Base-by-base conservation (phyloP, 208 protist genomes). In the Leishmania guyanensis region DNA sequence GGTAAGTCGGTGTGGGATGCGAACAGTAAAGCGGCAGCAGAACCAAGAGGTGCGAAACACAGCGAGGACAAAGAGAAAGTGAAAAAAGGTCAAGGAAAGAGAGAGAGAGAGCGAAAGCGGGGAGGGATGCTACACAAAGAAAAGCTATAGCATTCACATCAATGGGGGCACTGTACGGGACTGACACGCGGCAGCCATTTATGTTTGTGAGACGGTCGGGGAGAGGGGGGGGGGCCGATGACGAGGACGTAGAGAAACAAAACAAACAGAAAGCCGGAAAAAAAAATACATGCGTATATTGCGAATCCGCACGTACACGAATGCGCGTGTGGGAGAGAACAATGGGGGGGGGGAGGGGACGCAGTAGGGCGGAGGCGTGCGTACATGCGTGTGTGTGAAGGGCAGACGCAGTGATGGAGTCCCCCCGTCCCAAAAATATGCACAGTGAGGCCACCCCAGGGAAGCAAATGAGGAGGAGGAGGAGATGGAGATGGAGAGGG, bases 11-110 rank as follows among this genome's bases (percentile, higher is more conserved):
- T n/a, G 8, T 36, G 22, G n/a, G 60, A 39, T 66, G n/a, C 6
- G 29, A 66, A 39, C n/a, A 66, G 2, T 26, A 17, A 66, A 29
- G 60, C n/a, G 29, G 29, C 60, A 22, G n/a, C 10, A n/a, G 22
- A 5, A 39, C 60, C 20, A 69, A 50, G 39, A 36, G 26, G 16
- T 4, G 29, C 20, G 5, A 8, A 29, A 78, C 6, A 50, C 17
- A 20, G 68, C 5, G 65, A 72, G 51, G 36, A 66, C 60, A n/a
- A 66, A 66, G 46, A 71, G 60, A 54, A 48, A 78, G 17, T 53
- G 36, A 53, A 78, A 53, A 78, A 16, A 39, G 36, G 36, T 39
- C 1, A 39, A 65, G 29, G 36, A n/a, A 36, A 36, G 60, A n/a
- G 51, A 8, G 12, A 54, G 60, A n/a, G 51, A 8, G 12, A 54